Evolutionary conservation across 2,329 filamentous ascomycete species (phyloP), one percentile per base, ranked within the genome.

Genomic region (Talaromyces pinophilus): DNA sequence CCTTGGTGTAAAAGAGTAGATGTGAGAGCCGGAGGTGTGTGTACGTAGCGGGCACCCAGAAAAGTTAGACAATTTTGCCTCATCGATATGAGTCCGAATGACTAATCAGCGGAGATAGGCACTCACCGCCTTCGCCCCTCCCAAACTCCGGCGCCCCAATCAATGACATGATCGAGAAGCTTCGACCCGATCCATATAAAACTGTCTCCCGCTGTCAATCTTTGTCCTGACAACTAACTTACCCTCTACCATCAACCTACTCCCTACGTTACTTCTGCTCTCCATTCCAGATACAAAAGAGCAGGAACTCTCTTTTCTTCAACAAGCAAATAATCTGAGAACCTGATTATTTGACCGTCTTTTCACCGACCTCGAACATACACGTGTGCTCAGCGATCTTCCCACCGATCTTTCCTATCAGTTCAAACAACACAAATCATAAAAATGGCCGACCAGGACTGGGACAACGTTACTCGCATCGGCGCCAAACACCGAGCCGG

Each of bases 381-480:
- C 52, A 57, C 30, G 25, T 33, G 54, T 57, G 54, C 54, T 57
- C 54, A 44, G 30, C 30, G 25, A 55, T 48, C 48, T 35, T n/a
- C 19, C 40, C 33, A 28, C 11, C 22, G 2, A 30, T 4, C 25
- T 13, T 25, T 15, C 22, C 10, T 17, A 46, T 25, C 40, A 33
- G 15, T 33, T 33, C 25, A 28, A 25, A 30, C 35, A 46, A 44
- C 35, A 19, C 25, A 60, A 33, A 57, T 68, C 74, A 13, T 22
- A 57, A 81, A 72, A 72, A 86, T 87, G 88, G 46, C 60, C 25
- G 65, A 64, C 88, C 28, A 90, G 76, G 92, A 96, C 76, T 98
- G 94, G 93, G 91, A 97, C 74, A 81, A 83, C 72, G 88, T 91
- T 73, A 96, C 93, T 82, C 96, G 95, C 86, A 98, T 99, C 77